Percentiles rank a stretch among this genome's conserved stretches.
Evolutionary conservation across 768 basidiomycete genomes (phyloP).

Genomic region (Kwoniella heveanensis): DNA sequence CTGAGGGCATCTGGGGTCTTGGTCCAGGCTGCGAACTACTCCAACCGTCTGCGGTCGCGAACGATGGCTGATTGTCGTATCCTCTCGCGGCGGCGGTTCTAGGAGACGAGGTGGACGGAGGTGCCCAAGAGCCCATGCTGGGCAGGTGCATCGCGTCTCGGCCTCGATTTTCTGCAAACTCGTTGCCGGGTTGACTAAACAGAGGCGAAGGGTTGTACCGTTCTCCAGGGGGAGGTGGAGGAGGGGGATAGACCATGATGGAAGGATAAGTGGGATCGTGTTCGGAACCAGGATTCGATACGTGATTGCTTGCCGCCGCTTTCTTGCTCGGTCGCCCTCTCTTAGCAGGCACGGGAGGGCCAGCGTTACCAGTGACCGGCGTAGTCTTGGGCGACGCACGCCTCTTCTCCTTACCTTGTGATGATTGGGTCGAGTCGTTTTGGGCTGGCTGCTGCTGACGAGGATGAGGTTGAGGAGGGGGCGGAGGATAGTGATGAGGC

Average conservation of each 20-base stretch:
- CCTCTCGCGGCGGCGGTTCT: background rate
- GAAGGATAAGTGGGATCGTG: conserved; percentile 1
- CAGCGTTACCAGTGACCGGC: background rate
- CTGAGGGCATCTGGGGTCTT: conserved; percentile 1
- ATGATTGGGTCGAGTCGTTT: background rate
- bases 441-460: background rate
- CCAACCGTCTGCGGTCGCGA: background rate
- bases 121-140: conserved; percentile 30
- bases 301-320: background rate
- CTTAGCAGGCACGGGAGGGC: conserved; percentile 10
- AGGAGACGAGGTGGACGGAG: conserved; percentile 7
- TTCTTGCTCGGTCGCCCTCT: conserved; percentile 21
- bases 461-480: background rate
- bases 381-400: conserved; percentile 10
- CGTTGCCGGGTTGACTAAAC: conserved; percentile 4
- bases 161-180: background rate
- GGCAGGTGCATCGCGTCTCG: conserved; percentile 15
- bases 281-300: background rate
- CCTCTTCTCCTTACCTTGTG: conserved; percentile 11
- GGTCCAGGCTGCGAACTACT: background rate
- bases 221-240: conserved; percentile 19
- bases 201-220: conserved; percentile 20
- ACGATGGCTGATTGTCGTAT: conserved; percentile 6
- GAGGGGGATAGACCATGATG: conserved; percentile 32
- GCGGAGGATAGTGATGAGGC: conserved; percentile 10